phyloP scores from a whole-genome alignment of 148 eudicot genomes.

The Cornus kousa region DNA sequence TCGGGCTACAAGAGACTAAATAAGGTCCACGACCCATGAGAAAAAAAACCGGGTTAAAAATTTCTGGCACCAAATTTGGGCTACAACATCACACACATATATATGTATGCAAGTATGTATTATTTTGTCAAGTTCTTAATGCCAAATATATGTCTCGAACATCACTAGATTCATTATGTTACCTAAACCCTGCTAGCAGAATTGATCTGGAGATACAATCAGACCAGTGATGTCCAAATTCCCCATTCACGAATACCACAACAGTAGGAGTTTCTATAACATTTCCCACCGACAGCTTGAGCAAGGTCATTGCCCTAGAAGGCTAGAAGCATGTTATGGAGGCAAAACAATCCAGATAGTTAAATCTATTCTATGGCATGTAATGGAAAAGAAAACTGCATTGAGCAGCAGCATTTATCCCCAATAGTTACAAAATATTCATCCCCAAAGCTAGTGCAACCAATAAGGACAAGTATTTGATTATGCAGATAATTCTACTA shows the following conservation, averaged over 20 bases:
- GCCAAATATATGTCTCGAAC: background rate
- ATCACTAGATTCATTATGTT: background rate
- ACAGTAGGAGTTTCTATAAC: background rate
- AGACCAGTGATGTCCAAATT: background rate
- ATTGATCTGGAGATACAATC: background rate
- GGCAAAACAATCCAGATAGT: background rate
- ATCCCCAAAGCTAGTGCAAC: background rate
- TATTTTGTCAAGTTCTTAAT: too few species aligned
- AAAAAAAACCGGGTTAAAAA: too few species aligned
- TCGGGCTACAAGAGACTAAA: too few species aligned
- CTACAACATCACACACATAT: too few species aligned
- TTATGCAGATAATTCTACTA: background rate
- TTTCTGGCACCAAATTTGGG: too few species aligned
- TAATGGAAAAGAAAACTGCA: background rate
- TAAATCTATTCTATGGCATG: background rate
- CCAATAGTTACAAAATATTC: background rate
- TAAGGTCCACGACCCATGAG: too few species aligned
- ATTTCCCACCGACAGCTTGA: background rate
- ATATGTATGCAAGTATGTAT: too few species aligned
- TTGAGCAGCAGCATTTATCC: background rate
- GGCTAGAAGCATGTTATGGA: background rate
- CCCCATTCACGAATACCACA: background rate
- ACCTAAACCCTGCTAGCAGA: background rate
- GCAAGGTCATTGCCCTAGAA: background rate
- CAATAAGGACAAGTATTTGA: background rate